These are phyloP conservation scores for Penicillium mononematosum DNA, from an alignment of 495 filamentous ascomycete species.

Conservation along the genomic window DNA sequence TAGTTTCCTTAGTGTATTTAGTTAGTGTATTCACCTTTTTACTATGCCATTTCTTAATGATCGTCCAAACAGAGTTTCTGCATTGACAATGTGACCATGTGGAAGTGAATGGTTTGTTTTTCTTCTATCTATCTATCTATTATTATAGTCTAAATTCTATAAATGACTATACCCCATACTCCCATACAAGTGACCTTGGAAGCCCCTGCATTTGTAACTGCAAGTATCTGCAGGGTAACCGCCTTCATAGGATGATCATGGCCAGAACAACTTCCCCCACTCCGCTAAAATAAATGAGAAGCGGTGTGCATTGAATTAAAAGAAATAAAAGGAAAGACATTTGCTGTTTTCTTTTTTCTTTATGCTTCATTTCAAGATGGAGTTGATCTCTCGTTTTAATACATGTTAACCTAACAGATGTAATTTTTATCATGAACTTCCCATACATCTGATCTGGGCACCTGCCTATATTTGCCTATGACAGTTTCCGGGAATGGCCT, in stretches of 20 bases:
- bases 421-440: slow-evolving; percentile 14
- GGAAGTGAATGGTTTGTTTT: neutral
- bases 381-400: slow-evolving; percentile 6
- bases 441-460: slow-evolving; percentile 2
- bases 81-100: neutral
- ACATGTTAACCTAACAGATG: slow-evolving; percentile 22
- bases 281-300: slow-evolving; percentile 14
- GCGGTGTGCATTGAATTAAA: slow-evolving; percentile 11
- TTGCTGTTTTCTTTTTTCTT: slow-evolving; percentile 3
- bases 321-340: slow-evolving; percentile 5
- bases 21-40: neutral
- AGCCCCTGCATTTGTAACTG: slow-evolving; percentile 18
- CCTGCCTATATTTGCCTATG: slow-evolving; percentile 5
- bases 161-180: neutral
- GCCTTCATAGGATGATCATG: slow-evolving; percentile 11
- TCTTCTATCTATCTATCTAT: neutral
- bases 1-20: no score
- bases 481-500: slow-evolving; percentile 16
- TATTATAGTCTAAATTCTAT: neutral
- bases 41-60: neutral
- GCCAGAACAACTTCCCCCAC: slow-evolving; percentile 12
- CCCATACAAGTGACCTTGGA: neutral
- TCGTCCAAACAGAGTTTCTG: neutral
- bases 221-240: slow-evolving; percentile 6
- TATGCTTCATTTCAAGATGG: slow-evolving; percentile 9